Conservation (phyloP, 75 land plant genomes). For the Pinus tabuliformis region DNA sequence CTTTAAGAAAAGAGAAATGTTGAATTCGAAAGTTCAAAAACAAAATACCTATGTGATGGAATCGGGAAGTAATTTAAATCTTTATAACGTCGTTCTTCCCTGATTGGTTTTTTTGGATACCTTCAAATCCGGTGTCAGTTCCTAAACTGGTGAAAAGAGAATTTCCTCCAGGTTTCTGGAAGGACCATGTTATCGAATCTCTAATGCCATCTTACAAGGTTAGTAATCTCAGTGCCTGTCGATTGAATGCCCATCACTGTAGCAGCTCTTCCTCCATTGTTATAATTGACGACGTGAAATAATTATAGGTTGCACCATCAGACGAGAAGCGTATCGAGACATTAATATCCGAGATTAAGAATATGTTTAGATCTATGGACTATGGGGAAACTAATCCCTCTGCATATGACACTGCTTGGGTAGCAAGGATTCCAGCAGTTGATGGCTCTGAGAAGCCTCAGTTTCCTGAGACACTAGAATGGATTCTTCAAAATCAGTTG, state of each 20-base stretch:
- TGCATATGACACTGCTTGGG: conserved; percentile 57
- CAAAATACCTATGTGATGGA: too few relatives aligned
- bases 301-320: not conserved
- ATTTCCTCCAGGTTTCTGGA: not conserved
- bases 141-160: not conserved
- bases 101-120: too few relatives aligned
- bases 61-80: too few relatives aligned
- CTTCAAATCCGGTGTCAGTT: not conserved
- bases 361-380: not conserved
- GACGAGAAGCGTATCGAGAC: not conserved
- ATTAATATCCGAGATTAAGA: conserved; percentile 1
- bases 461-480: conserved; percentile 33
- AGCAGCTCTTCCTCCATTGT: too few relatives aligned
- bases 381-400: conserved; percentile 10
- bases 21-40: too few relatives aligned
- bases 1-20: too few relatives aligned
- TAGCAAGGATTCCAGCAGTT: conserved; percentile 34
- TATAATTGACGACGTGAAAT: too few relatives aligned
- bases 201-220: not conserved
- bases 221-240: too few relatives aligned
- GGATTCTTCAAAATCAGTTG: conserved; percentile 51
- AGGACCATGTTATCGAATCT: not conserved
- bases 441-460: conserved; percentile 26
- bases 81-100: too few relatives aligned
- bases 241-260: too few relatives aligned